Base-by-base conservation (phyloP, 176 grass and related monocot genomes). In the Oryza meyeriana region DNA sequence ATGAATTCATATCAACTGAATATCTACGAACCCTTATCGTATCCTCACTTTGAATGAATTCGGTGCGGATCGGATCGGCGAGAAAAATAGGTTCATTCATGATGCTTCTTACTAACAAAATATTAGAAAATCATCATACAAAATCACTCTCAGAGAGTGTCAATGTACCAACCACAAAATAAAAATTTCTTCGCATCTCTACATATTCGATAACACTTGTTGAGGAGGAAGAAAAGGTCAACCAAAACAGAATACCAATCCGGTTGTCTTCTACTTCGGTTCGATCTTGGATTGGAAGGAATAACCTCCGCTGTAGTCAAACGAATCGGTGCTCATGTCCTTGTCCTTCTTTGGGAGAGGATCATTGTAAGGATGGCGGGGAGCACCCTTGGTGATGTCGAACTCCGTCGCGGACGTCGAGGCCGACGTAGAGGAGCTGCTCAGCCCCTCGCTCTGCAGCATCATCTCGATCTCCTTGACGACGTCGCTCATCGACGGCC, bases 391-490 rank as follows among this genome's bases (percentile, higher is more conserved):
- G 3, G 71, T 76, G 68, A 71, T 78, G 35, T 84, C 72, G 50
- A 94, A 92, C 0, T 95, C 91, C 3, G 88, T 94, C 0, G 89
- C 74, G 38, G 93, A 99, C 3, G 96, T 95, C 7, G 84, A 79
- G 26, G 90, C 88, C 1, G 93, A 94, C 0, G 87, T 93, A 0
- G 93, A 94, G 68, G 80, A 39, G 36, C 87, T 90, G 86, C 69
- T 31, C 67, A 90, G 87, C 59, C 80, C 93, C 77, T 92, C 88
- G 79, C 45, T 84, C 13, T 94, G 88, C 86, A 99, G 61, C 91
- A 94, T 92, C 58, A 48, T 74, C 87, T 95, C 97, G 18, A 99
- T 94, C 87, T 99, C 91, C 85, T 95, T 95, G 32, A 92, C 96
- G 18, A 95, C 83, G 4, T 92, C 87, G 45, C 87, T 94, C 93